Evolutionary conservation across 805 yeast species (phyloP).

Genomic region (Tanozyma kutaoensis): DNA sequence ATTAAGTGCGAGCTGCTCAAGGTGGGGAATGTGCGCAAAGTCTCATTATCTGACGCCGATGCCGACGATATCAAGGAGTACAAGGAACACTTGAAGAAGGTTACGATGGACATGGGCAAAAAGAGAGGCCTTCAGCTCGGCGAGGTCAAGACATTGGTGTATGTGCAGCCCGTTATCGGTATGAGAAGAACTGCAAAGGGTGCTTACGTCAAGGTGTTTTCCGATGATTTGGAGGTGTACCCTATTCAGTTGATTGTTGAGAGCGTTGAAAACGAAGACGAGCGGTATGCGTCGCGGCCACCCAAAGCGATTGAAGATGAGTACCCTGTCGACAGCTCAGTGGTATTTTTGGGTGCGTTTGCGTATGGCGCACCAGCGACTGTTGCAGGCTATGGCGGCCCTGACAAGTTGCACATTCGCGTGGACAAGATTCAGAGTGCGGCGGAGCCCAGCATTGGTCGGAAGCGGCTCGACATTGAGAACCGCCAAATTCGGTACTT

Average conservation of each 20-base stretch:
- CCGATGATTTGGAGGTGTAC: slow-evolving; percentile 35
- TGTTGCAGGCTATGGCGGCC: slow-evolving; percentile 41
- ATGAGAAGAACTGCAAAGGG: slow-evolving; percentile 56
- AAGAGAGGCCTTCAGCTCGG: slow-evolving; percentile 53
- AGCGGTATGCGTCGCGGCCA: slow-evolving; percentile 55
- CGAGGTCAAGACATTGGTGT: slow-evolving; percentile 41
- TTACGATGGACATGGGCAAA: slow-evolving; percentile 30
- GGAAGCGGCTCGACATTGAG: slow-evolving; percentile 45
- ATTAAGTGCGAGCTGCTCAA: slow-evolving; percentile 31
- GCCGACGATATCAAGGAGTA: slow-evolving; percentile 35
- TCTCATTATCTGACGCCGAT: slow-evolving; percentile 2
- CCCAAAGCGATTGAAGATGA: slow-evolving; percentile 74
- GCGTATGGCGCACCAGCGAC: slow-evolving; percentile 78
- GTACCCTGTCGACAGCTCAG: slow-evolving; percentile 61
- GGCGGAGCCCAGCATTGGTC: slow-evolving; percentile 57
- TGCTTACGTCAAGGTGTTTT: slow-evolving; percentile 63
- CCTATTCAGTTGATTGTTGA: slow-evolving; percentile 81
- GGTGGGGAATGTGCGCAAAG: slow-evolving; percentile 10
- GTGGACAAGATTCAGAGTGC: slow-evolving; percentile 21
- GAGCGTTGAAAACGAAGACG: slow-evolving; percentile 58
- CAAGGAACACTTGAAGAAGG: slow-evolving; percentile 22
- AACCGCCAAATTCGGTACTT: slow-evolving; percentile 40
- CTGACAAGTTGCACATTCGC: slow-evolving; percentile 35
- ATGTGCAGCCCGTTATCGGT: slow-evolving; percentile 70
- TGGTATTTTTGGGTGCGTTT: slow-evolving; percentile 70